Evolutionary conservation across 179 eudicot genomes (phyloP), one percentile per base, ranked within the genome.

Genomic region (Vitellaria paradoxa): DNA sequence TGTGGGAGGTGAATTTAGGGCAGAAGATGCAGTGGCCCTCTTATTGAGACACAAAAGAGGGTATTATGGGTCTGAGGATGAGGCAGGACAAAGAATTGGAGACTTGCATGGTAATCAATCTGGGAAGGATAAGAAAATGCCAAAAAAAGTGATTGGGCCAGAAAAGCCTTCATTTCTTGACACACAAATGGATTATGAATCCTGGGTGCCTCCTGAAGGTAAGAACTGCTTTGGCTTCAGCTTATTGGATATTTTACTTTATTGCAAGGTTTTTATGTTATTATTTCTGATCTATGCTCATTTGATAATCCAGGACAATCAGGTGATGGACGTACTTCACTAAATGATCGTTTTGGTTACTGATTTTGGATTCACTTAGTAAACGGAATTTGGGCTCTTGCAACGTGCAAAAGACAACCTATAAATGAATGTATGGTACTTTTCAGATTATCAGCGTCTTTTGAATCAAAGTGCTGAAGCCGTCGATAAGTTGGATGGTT

Each of bases 151-250:
- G 30, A 86, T 92, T 37, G 98, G 98, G 66, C 98, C 98, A 30
- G 97, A 89, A 66, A 91, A 78, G 76, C 98, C 98, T 49, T 75
- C 91, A 14, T 91, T 88, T 80, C 77, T 91, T 52, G 82, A 82
- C 49, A 59, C 57, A 40, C 78, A 82, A 65, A 14, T 79, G 9
- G 91, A 86, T 26, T 80, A 83, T 40, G 91, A 85, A 65, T 64
- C 95, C 56, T 96, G 99, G 99, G 89, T 93, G 63, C 99, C 99
- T 79, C 99, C 99, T 52, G 81, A 93, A 93, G 99, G 99, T 92
- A 9, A 52, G 84, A 75, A 73, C 49, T 47, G 9, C 70, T 55
- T 63, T 55, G 14, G 26, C 53, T 76, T 69, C n/a, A 15, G 59
- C 13, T 68, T 53, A 7, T 9, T 68, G 42, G 50, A 8, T 30